Evolutionary conservation across 768 basidiomycete genomes (phyloP).

Genomic region (Scleroderma citrinum): DNA sequence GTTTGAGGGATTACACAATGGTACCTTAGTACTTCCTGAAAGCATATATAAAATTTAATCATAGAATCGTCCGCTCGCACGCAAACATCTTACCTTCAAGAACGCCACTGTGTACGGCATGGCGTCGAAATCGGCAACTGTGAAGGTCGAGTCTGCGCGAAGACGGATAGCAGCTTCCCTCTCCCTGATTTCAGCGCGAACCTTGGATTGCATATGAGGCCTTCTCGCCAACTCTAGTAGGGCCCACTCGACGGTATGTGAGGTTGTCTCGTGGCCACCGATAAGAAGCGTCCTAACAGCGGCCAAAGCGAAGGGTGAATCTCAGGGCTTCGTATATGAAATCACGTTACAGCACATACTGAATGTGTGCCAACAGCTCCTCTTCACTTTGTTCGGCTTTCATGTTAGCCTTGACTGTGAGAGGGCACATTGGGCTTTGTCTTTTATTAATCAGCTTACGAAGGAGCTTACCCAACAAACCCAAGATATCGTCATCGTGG

Average conservation of each 20-base stretch:
- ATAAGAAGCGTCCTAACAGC: constrained; percentile 34
- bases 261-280: constrained; percentile 53
- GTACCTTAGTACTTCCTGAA: constrained; percentile 28
- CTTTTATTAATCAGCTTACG: neutral
- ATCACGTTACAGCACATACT: constrained; percentile 11
- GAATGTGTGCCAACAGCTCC: constrained; percentile 46
- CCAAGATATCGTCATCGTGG: constrained; percentile 43
- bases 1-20: constrained; percentile 29
- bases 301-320: too few species aligned
- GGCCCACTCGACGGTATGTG: constrained; percentile 36
- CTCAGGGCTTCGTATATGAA: too few species aligned
- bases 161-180: neutral
- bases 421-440: neutral
- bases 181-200: constrained; percentile 12
- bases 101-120: constrained; percentile 7
- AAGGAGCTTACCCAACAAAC: constrained; percentile 43
- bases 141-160: constrained; percentile 7
- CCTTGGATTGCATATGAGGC: constrained; percentile 7
- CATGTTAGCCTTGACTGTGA: constrained; percentile 29
- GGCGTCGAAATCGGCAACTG: constrained; percentile 11
- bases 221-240: constrained; percentile 15
- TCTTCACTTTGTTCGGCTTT: constrained; percentile 41
- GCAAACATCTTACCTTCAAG: constrained; percentile 13
- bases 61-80: too few species aligned
- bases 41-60: neutral